Percentiles rank a stretch among this genome's conserved stretches.
These are phyloP conservation scores for Hyphopichia fennica DNA, from an alignment of 1,139 yeast species.

Conservation along the genomic window DNA sequence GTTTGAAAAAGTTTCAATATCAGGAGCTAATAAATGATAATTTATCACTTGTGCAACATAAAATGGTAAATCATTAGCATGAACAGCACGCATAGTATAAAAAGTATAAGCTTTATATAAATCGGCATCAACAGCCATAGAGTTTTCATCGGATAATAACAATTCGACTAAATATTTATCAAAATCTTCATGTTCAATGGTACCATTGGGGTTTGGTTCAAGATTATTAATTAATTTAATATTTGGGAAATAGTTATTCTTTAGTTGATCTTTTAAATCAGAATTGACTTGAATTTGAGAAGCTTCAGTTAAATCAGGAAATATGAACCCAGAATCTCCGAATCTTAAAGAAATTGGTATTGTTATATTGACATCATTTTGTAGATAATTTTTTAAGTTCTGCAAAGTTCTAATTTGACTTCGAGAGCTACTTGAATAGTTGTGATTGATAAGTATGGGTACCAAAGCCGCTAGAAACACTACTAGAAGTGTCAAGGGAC, in stretches of 20 bases:
- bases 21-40: constrained; percentile 27
- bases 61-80: constrained; percentile 44
- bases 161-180: constrained; percentile 28
- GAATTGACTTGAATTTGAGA: constrained; percentile 40
- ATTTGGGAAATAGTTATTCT: constrained; percentile 1
- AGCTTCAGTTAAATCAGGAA: constrained; percentile 51
- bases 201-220: not conserved
- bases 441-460: not conserved
- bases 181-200: not conserved
- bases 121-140: constrained; percentile 37
- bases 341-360: constrained; percentile 32
- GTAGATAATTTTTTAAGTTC: constrained; percentile 10
- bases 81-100: constrained; percentile 29
- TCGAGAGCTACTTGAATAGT: not conserved
- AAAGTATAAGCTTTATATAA: constrained; percentile 40
- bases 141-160: constrained; percentile 27
- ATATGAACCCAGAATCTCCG: constrained; percentile 38
- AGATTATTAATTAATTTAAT: constrained; percentile 2
- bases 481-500: not conserved
- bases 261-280: not conserved
- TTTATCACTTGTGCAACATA: constrained; percentile 35
- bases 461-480: not conserved
- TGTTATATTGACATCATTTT: constrained; percentile 12
- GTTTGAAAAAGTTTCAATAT: constrained; percentile 11
- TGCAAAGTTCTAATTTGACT: not conserved